Base-by-base conservation (phyloP, 2,329 filamentous ascomycete genomes). In the Stagonosporopsis vannaccii region DNA sequence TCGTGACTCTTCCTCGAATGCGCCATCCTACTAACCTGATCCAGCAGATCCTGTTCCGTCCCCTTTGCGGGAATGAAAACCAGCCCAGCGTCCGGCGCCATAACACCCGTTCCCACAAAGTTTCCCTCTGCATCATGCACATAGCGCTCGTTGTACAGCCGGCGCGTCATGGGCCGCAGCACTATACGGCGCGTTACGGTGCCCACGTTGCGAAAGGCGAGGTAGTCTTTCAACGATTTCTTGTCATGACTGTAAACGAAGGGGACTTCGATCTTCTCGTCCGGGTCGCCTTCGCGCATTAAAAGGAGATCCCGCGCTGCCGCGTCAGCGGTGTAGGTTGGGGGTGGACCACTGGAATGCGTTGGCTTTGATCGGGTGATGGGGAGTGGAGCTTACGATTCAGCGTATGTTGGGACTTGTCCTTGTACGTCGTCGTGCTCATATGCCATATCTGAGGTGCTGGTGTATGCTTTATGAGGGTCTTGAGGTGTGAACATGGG, bases 41-140 rank as follows among this genome's bases (percentile, higher is more conserved):
- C 48, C 52, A 71, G 23, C 15, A 71, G 36, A 32, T 71, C 68
- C 32, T 71, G 62, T 8, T 62, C 59, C 2, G 63, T 70, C 30
- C 65, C 62, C 50, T 71, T 71, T 1, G 49, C 55, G 2, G 65
- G 69, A 12, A 71, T 66, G 46, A 70, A 71, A 0, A 72, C 66
- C 26, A 71, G 37, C 3, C 62, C 62, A 23, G 66, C 66, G 57
- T 69, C 66, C 6, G 49, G 58, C 8, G 68, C 62, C 6, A 57
- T 56, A 19, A 57, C 53, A 20, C 64, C 59, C 1, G 68, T 71
- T 2, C 70, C 68, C 26, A 72, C 43, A 35, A 70, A 72, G 19
- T 73, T 69, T 0, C 68, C 70, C 7, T 70, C 51, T 0, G 57
- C 56, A 46, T 73, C 66, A 35, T 68, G 69, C 5, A 68, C 68